Evolutionary conservation across 2,329 filamentous ascomycete species (phyloP).

Genomic region (Lomentospora prolificans): DNA sequence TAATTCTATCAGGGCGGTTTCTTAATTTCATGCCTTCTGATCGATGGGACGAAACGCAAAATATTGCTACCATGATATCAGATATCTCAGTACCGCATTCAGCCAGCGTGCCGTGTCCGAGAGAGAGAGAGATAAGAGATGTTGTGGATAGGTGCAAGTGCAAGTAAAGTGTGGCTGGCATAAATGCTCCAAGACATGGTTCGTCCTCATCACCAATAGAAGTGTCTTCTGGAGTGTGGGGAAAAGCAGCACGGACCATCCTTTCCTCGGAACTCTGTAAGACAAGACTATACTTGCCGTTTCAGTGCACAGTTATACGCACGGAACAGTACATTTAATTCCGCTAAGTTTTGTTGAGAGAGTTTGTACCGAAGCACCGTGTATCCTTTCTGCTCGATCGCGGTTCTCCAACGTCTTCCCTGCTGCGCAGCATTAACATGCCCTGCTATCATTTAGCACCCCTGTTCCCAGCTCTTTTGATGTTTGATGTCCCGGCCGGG

Average conservation of each 20-base stretch:
- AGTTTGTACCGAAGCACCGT: too few relatives aligned
- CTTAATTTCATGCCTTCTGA: neutral
- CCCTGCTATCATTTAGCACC: neutral
- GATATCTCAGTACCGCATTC: too few relatives aligned
- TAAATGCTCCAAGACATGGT: too few relatives aligned
- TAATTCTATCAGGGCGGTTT: neutral
- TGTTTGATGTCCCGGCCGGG: slow-evolving; percentile 7
- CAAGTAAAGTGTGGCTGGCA: too few relatives aligned
- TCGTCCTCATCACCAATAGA: too few relatives aligned
- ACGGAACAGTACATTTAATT: too few relatives aligned
- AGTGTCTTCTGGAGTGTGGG: neutral
- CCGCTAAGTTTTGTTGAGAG: too few relatives aligned
- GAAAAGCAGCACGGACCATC: neutral
- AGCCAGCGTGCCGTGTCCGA: neutral
- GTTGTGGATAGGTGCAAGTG: too few relatives aligned
- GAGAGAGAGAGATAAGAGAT: too few relatives aligned
- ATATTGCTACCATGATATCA: neutral
- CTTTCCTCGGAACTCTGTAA: neutral
- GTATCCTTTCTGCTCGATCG: too few relatives aligned
- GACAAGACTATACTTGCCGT: neutral
- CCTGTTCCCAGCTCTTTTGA: neutral
- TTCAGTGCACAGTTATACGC: too few relatives aligned
- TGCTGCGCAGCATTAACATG: neutral
- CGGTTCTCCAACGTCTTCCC: neutral
- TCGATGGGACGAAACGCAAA: neutral